Evolutionary conservation across 2,329 filamentous ascomycete genomes (phyloP).

Genomic region (Daldinia sp.): DNA sequence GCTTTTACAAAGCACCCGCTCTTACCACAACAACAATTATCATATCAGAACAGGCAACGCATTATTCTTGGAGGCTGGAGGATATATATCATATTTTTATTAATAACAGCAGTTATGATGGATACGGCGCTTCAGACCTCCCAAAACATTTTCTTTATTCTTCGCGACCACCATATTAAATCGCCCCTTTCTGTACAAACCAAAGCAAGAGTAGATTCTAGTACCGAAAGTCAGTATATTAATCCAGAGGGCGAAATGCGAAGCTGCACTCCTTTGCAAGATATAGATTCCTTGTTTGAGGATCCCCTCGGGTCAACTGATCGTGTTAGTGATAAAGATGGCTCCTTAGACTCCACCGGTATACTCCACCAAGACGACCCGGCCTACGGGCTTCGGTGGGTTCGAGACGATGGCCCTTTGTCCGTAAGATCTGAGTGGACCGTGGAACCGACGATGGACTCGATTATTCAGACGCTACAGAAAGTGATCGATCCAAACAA

Average conservation of each 20-base stretch:
- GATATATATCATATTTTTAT: too few relatives aligned
- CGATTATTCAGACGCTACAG: constrained; percentile 39
- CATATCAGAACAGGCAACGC: too few relatives aligned
- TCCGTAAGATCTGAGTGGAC: constrained; percentile 32
- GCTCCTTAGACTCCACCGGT: background rate
- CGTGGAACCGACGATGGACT: constrained; percentile 34
- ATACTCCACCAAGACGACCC: constrained; percentile 3
- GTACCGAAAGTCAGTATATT: background rate
- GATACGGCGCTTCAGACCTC: too few relatives aligned
- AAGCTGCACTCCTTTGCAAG: background rate
- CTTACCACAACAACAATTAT: too few relatives aligned
- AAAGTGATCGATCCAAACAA: constrained; percentile 17
- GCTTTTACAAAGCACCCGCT: too few relatives aligned
- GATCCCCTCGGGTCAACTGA: background rate
- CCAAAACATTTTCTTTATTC: too few relatives aligned
- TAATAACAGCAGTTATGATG: too few relatives aligned
- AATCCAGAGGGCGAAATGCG: background rate
- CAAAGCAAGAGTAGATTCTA: too few relatives aligned
- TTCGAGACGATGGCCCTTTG: background rate
- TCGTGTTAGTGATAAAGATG: background rate
- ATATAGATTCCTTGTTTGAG: constrained; percentile 19
- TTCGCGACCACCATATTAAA: too few relatives aligned
- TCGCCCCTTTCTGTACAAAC: too few relatives aligned
- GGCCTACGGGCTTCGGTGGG: constrained; percentile 32
- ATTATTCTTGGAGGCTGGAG: too few relatives aligned